Conservation (phyloP, 2,329 filamentous ascomycete genomes). For the Diaporthe destruens region DNA sequence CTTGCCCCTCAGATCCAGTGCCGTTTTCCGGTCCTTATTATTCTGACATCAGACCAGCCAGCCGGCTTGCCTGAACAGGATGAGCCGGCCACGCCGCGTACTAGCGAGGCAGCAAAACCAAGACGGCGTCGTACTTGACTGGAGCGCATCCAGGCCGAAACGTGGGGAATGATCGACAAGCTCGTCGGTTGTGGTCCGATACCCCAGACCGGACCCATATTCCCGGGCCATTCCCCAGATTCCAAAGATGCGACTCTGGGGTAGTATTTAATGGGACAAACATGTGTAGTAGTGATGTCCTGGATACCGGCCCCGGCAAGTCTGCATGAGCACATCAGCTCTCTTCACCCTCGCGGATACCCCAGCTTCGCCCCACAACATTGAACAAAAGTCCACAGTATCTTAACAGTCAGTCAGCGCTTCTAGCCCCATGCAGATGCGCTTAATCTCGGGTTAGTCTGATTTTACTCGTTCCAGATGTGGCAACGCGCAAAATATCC, state of each 20-base stretch:
- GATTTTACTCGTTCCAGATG: too few relatives aligned
- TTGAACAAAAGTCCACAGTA: too few relatives aligned
- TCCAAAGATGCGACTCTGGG: neutral
- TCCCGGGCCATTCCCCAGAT: constrained; percentile 30
- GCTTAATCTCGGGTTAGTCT: too few relatives aligned
- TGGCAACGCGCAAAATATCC: too few relatives aligned
- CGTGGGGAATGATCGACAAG: constrained; percentile 13
- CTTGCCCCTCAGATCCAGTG: neutral
- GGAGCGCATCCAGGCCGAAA: constrained; percentile 30
- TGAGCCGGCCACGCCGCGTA: neutral
- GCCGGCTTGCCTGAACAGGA: constrained; percentile 36
- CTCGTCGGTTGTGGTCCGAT: constrained; percentile 19
- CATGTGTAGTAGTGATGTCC: too few relatives aligned
- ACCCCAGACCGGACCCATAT: constrained; percentile 24
- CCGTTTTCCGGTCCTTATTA: constrained; percentile 1
- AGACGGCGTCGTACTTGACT: constrained; percentile 7
- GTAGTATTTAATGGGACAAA: neutral
- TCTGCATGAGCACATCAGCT: too few relatives aligned
- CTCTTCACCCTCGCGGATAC: too few relatives aligned
- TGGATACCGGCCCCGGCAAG: too few relatives aligned
- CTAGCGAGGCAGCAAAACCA: neutral
- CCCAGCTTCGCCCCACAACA: too few relatives aligned
- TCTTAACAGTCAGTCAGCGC: too few relatives aligned
- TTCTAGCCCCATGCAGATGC: too few relatives aligned
- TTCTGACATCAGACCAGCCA: constrained; percentile 18